A percentile compares a stretch with the other conserved stretches of the same genome.
Evolutionary conservation across 1,139 yeast species (phyloP).

Genomic region (Candida sp.): DNA sequence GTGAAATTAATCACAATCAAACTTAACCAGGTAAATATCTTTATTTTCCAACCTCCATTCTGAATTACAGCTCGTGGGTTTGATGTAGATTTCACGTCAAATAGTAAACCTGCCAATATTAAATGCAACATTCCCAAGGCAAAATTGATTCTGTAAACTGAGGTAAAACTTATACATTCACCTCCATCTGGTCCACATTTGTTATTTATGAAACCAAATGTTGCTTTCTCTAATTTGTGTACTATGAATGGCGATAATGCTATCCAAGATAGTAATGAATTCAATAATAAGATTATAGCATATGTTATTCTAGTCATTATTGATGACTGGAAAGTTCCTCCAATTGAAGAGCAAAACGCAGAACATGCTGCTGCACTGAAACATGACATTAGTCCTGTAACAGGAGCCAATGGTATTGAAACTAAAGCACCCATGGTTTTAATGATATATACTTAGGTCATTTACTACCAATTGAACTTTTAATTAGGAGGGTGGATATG

Average conservation of each 20-base stretch:
- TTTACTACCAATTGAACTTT: too few relatives aligned
- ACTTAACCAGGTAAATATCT: slow-evolving; percentile 58
- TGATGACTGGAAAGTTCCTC: slow-evolving; percentile 64
- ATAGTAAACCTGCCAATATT: slow-evolving; percentile 59
- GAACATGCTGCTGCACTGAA: slow-evolving; percentile 84
- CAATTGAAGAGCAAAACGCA: slow-evolving; percentile 59
- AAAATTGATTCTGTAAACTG: slow-evolving; percentile 87
- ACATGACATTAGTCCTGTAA: slow-evolving; percentile 66
- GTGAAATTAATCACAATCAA: slow-evolving; percentile 64
- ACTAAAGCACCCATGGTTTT: slow-evolving; percentile 75
- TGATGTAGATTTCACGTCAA: slow-evolving; percentile 74
- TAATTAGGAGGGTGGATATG: background rate
- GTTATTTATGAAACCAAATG: slow-evolving; percentile 64
- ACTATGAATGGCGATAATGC: slow-evolving; percentile 83
- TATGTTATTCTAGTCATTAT: slow-evolving; percentile 71
- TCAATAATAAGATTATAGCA: slow-evolving; percentile 72
- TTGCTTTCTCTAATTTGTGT: slow-evolving; percentile 67
- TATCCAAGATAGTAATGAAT: slow-evolving; percentile 87
- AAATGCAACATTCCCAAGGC: slow-evolving; percentile 83
- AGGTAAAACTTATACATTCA: slow-evolving; percentile 89
- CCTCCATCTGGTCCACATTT: slow-evolving; percentile 71
- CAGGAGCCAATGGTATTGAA: slow-evolving; percentile 67
- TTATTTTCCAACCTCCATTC: slow-evolving; percentile 88
- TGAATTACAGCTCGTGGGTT: slow-evolving; percentile 83
- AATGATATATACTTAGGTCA: too few relatives aligned